Evolutionary conservation across 805 yeast species (phyloP).

Genomic region (Candida maltosa): DNA sequence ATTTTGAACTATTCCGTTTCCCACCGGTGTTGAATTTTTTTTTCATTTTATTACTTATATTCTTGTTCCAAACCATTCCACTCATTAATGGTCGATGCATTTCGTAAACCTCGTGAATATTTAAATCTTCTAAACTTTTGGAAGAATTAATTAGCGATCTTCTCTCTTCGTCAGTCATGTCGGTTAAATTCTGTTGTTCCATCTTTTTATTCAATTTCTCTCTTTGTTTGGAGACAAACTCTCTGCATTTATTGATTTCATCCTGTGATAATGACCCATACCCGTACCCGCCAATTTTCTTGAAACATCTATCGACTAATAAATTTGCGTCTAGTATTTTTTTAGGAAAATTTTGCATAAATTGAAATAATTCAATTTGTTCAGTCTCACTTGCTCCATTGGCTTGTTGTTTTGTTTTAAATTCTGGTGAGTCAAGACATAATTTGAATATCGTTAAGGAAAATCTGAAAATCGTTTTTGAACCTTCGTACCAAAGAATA

Average conservation of each 20-base stretch:
- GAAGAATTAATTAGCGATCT: conserved; percentile 19
- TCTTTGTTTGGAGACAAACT: conserved; percentile 69
- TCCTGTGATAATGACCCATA: conserved; percentile 77
- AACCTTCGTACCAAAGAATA: conserved; percentile 87
- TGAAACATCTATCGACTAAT: conserved; percentile 72
- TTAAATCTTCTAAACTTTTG: conserved; percentile 18
- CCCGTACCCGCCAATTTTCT: conserved; percentile 59
- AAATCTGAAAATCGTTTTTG: conserved; percentile 79
- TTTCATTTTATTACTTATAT: conserved; percentile 51
- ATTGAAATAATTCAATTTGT: conserved; percentile 64
- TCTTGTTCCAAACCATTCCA: conserved; percentile 64
- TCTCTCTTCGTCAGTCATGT: conserved; percentile 39
- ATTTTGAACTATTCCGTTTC: neutral
- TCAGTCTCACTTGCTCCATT: conserved; percentile 28
- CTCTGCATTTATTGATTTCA: conserved; percentile 74
- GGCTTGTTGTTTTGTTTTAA: conserved; percentile 25
- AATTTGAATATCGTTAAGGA: conserved; percentile 77
- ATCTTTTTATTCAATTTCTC: conserved; percentile 29
- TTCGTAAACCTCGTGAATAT: conserved; percentile 43
- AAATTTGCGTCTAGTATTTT: conserved; percentile 63
- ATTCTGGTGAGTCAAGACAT: conserved; percentile 59
- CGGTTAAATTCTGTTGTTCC: conserved; percentile 25
- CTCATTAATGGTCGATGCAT: conserved; percentile 43
- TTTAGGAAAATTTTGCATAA: conserved; percentile 81
- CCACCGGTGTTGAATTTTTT: neutral